These are phyloP conservation scores for Neodidymelliopsis sp. DNA, from an alignment of 2,329 filamentous ascomycete species.

Conservation along the genomic window DNA sequence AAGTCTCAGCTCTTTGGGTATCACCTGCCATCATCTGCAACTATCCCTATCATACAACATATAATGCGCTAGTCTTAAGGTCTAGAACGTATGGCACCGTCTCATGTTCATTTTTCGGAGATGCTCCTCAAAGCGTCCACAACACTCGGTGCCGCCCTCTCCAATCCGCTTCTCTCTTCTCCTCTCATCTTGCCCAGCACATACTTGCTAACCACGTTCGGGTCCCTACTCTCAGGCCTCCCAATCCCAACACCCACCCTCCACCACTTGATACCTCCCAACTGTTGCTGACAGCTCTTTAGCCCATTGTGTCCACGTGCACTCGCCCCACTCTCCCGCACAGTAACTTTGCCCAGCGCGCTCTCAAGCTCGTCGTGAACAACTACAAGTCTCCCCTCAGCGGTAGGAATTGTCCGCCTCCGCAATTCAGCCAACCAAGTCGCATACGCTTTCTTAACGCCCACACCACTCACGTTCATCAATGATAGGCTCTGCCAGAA, in stretches of 20 bases:
- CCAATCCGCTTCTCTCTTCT: conserved; percentile 52
- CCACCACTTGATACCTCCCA: conserved; percentile 53
- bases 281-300: conserved; percentile 49
- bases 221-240: conserved; percentile 74
- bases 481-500: conserved; percentile 76
- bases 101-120: conserved; percentile 49
- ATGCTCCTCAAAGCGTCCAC: conserved; percentile 61
- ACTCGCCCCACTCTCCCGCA: conserved; percentile 65
- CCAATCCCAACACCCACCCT: conserved; percentile 87
- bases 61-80: no score
- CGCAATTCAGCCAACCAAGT: conserved; percentile 50
- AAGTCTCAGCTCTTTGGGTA: neutral
- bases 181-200: conserved; percentile 74
- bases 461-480: conserved; percentile 86
- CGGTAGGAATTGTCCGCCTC: conserved; percentile 9
- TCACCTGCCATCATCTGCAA: neutral
- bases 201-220: conserved; percentile 73
- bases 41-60: neutral
- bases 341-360: conserved; percentile 70
- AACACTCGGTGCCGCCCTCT: conserved; percentile 57
- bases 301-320: conserved; percentile 56
- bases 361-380: conserved; percentile 90
- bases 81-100: no score
- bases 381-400: conserved; percentile 68
- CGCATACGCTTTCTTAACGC: conserved; percentile 71